Conservation (phyloP, 140 eudicot species). For the Ambrosia hybrid region DNA sequence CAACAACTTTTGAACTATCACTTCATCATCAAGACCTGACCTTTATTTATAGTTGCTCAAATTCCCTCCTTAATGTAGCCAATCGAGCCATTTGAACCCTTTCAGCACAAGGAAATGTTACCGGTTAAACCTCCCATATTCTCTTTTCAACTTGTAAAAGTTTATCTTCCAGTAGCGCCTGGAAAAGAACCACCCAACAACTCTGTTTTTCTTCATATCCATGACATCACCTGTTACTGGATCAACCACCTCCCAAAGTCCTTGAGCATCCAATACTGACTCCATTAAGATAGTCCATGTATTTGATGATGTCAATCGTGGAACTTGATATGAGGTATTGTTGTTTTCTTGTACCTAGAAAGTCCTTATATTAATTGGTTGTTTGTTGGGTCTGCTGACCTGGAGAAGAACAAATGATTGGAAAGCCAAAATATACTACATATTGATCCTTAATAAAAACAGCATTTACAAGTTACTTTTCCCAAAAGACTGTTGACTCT, state of each 20-base stretch:
- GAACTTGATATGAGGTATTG: too few species aligned
- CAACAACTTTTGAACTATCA: neutral
- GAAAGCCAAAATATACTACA: too few species aligned
- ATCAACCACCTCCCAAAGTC: too few species aligned
- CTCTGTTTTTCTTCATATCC: neutral
- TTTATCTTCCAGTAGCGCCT: neutral
- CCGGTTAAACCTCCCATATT: neutral
- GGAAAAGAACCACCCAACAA: neutral
- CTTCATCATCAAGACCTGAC: neutral
- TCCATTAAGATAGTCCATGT: neutral
- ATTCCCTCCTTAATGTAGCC: neutral
- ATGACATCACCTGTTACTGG: neutral
- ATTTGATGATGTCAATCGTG: too few species aligned
- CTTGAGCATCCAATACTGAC: neutral
- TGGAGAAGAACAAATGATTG: too few species aligned
- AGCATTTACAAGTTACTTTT: too few species aligned
- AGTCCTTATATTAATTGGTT: too few species aligned
- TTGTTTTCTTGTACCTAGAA: too few species aligned
- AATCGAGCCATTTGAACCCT: neutral
- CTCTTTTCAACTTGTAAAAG: neutral
- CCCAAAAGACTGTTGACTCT: too few species aligned
- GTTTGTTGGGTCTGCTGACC: too few species aligned
- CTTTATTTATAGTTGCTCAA: neutral
- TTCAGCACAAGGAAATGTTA: neutral
- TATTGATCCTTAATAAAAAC: too few species aligned